Evolutionary conservation across 83 land plant genomes (phyloP).

Genomic region (Larix sibirica): DNA sequence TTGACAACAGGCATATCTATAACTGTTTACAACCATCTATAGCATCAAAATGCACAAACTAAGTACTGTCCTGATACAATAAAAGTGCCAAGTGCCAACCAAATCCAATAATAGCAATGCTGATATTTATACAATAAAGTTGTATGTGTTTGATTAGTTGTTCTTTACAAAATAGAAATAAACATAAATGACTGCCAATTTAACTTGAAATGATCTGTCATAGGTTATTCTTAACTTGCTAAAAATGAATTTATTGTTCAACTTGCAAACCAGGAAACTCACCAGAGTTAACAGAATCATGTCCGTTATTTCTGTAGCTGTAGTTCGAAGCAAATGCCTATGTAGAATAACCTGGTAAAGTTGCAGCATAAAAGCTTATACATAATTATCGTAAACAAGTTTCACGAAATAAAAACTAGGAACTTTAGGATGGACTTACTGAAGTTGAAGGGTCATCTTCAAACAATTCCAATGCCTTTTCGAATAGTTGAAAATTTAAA

Average conservation of each 20-base stretch:
- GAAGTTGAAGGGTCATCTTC: conserved; percentile 72
- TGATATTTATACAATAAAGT: not conserved
- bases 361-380: not conserved
- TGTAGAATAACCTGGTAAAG: conserved; percentile 57
- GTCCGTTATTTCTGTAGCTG: conserved; percentile 60
- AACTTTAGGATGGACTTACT: conserved; percentile 32
- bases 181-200: not conserved
- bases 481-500: conserved; percentile 71
- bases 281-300: conserved; percentile 55
- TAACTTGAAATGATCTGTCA: not conserved
- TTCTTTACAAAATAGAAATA: not conserved
- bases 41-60: not conserved
- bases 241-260: not conserved
- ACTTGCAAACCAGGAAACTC: not conserved
- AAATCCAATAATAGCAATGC: not conserved
- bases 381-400: not conserved
- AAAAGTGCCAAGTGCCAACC: not conserved
- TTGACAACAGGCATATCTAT: not conserved
- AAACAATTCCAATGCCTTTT: conserved; percentile 78
- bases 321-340: conserved; percentile 68
- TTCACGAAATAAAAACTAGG: not conserved
- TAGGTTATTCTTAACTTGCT: not conserved
- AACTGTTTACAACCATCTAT: not conserved
- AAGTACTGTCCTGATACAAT: not conserved
- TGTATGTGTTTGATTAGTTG: not conserved